Conservation (phyloP, 139 green algal genomes). For the Marvania coccoides region DNA sequence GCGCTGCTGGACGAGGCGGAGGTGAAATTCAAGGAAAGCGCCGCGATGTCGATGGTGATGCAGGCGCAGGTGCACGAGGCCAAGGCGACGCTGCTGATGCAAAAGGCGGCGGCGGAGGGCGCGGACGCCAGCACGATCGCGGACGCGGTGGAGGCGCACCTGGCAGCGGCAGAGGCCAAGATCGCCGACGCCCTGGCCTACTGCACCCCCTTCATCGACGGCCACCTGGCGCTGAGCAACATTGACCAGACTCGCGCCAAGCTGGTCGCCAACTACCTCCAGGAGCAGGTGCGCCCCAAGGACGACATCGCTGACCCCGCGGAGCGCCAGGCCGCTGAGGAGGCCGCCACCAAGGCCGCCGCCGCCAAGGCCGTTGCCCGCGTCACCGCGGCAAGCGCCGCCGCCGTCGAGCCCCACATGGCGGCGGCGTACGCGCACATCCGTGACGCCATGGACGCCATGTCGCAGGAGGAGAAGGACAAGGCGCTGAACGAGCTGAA, state of each 20-base stretch:
- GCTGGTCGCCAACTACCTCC: constrained; percentile 28
- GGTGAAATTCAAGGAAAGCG: constrained; percentile 60
- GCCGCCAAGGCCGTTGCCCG: constrained; percentile 12
- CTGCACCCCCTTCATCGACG: constrained; percentile 16
- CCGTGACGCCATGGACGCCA: background rate
- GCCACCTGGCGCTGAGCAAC: constrained; percentile 13
- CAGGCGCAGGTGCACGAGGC: constrained; percentile 22
- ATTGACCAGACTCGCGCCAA: constrained; percentile 26
- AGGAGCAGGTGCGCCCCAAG: background rate
- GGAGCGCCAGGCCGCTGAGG: constrained; percentile 22
- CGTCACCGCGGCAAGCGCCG: constrained; percentile 8
- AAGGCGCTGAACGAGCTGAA: constrained; percentile 30
- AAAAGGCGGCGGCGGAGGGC: constrained; percentile 9
- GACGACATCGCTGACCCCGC: constrained; percentile 22
- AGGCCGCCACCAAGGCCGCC: constrained; percentile 19
- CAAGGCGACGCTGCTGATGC: constrained; percentile 13
- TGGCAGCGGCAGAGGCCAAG: constrained; percentile 14
- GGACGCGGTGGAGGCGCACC: constrained; percentile 5
- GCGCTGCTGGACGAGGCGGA: constrained; percentile 69
- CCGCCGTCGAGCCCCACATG: constrained; percentile 10
- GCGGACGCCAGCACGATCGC: background rate
- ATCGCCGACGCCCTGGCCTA: constrained; percentile 24
- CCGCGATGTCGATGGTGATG: constrained; percentile 24
- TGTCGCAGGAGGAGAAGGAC: constrained; percentile 30
- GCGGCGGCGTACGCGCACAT: constrained; percentile 16